phyloP scores from a whole-genome alignment of 257 asterid species.

The Solanum okadae region DNA sequence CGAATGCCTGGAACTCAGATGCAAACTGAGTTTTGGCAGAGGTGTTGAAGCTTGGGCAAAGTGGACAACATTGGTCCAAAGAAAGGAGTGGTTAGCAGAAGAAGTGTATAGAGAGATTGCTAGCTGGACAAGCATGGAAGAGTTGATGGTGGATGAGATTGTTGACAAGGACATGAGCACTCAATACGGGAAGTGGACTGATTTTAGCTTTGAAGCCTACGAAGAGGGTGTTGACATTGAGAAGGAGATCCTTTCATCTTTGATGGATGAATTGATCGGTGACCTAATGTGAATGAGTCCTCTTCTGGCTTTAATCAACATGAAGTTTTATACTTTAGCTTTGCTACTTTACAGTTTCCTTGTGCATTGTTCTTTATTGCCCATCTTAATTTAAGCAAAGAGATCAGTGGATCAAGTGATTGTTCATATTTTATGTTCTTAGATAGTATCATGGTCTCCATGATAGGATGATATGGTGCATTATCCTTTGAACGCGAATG shows the following conservation, averaged over 20 bases:
- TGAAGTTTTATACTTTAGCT: background rate
- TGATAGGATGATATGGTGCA: background rate
- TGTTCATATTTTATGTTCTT: background rate
- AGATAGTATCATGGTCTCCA: background rate
- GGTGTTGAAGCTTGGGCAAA: constrained; percentile 50
- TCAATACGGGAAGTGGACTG: constrained; percentile 76
- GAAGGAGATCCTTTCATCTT: constrained; percentile 44
- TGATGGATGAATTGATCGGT: constrained; percentile 67
- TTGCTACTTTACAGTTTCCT: background rate
- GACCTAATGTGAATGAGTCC: constrained; percentile 29
- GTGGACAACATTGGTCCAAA: constrained; percentile 23
- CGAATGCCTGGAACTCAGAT: constrained; percentile 50
- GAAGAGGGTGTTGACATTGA: constrained; percentile 88
- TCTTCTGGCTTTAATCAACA: constrained; percentile 1
- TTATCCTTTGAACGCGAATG: background rate
- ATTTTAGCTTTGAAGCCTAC: constrained; percentile 56
- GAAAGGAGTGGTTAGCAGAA: constrained; percentile 55
- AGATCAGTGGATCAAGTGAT: constrained; percentile 2
- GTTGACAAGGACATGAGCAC: constrained; percentile 92
- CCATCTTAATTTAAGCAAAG: background rate
- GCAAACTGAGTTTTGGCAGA: constrained; percentile 29
- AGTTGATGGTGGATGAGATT: constrained; percentile 79
- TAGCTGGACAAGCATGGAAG: constrained; percentile 55
- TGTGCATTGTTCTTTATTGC: background rate
- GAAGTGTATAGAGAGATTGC: constrained; percentile 73